Evolutionary conservation across 2,329 filamentous ascomycete genomes (phyloP), one percentile per base, ranked within the genome.

Genomic region (Aschersonia sp.): DNA sequence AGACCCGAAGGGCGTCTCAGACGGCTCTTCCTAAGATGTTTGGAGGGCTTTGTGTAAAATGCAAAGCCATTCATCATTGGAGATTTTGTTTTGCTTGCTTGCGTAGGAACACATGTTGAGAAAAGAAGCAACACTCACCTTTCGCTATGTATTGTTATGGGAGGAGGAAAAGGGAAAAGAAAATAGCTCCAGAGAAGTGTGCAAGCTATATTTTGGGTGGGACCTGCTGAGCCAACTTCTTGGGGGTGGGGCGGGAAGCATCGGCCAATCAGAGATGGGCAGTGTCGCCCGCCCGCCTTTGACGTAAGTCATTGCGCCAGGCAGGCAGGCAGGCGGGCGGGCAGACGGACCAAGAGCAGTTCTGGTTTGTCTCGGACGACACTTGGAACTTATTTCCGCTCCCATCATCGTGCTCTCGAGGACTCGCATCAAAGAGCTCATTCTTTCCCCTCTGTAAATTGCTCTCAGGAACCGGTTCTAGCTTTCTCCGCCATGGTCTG

Each of bases 401-500:
- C 22, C 22, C 22, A 22, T 22, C 22, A 22, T 22, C 22, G 22
- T 22, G 22, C 22, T 22, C 22, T 22, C 22, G 22, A 22, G 8
- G 12, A 9, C 12, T 37, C 12, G 35, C 35, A 37, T 37, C 35
- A 37, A 37, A 12, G 12, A 37, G 35, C 35, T 37, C 22, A 22
- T 37, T 37, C 35, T 37, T 12, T 2, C 12, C 35, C 12, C 3
- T 37, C 35, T 12, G 35, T 12, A 8, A 37, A 37, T 2, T 22
- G 22, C 2, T 5, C 35, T 3, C 35, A 12, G 12, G 35, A 37
- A 12, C 35, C 12, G 35, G 12, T 37, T 30, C 42, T 5, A 43
- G 22, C 22, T 22, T 30, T 43, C 4, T 5, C 30, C 45, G 41
- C 31, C 65, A 85, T 87, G 78, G 73, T 78, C 57, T 78, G 76